Evolutionary conservation across 495 filamentous ascomycete genomes (phyloP), one percentile per base, ranked within the genome.

Genomic region (Ramalina intermedia): DNA sequence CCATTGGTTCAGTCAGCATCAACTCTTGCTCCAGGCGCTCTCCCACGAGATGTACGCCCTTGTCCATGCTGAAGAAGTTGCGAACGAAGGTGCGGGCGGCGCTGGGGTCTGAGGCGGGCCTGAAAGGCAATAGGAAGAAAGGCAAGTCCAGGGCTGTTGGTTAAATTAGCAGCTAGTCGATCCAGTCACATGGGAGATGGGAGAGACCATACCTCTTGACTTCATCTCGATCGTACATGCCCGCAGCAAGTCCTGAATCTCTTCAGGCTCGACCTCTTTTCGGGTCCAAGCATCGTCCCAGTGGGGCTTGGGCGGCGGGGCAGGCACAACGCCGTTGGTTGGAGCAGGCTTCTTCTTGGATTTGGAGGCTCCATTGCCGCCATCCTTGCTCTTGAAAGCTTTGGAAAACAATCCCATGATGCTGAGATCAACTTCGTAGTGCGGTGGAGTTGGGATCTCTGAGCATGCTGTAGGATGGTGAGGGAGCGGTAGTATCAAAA

Each of bases 61-160:
- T 70, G 21, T 72, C 67, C 41, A 66, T 57, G 62, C 82, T 81
- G 71, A 94, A 98, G 65, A 85, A 96, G 66, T 90, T 88, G 48
- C 90, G 84, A 55, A 98, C 80, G 59, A 96, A 96, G 17, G 80
- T 85, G 61, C 87, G 83, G 43, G 93, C 85, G 41, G 84, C 83
- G 66, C 85, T 93, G 17, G 90, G 80, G 61, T 98, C 88, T 50
- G 88, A 86, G 47, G 81, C 85, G 6, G 93, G 91, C 53, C 91
- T 81, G 66, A 95, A 98, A 7, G 91, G 93, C n/a, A 98, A 76
- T 17, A 98, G 80, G 43, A 96, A 70, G 64, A 98, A 95, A 1
- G 91, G 91, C 49, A 85, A 81, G 61, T 91, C 82, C 55, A 96
- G 79, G 54, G 80, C 88, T 91, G 60, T 49, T 56, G 23, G 6